Base-by-base conservation (phyloP, 2,329 filamentous ascomycete species). In the Talaromyces piceae region DNA sequence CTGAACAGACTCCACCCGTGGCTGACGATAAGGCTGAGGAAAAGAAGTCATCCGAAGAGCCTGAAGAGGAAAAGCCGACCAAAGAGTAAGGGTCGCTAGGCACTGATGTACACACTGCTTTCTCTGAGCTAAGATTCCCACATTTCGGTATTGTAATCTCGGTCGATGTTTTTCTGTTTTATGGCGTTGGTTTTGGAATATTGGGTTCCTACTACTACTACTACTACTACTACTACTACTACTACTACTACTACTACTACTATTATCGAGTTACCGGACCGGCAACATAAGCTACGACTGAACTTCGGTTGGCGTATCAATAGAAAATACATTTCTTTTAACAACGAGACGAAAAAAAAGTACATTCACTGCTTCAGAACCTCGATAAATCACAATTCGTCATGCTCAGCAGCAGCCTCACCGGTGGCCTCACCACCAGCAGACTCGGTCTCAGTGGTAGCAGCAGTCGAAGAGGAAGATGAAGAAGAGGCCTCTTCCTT, bases 331-430 rank as follows among this genome's bases (percentile, higher is more conserved):
- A 20, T 52, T 25, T 6, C 25, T 43, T n/a, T n/a, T n/a, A n/a
- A n/a, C n/a, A n/a, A n/a, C n/a, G n/a, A n/a, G n/a, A n/a, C n/a
- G n/a, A n/a, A n/a, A n/a, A n/a, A n/a, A n/a, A n/a, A n/a, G n/a
- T n/a, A n/a, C n/a, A n/a, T n/a, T n/a, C n/a, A n/a, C n/a, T n/a
- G n/a, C n/a, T n/a, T n/a, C n/a, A n/a, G n/a, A n/a, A n/a, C n/a
- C n/a, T n/a, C n/a, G n/a, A 47, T 18, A 20, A 49, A 60, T 67
- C 60, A 72, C 56, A 72, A 58, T 59, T 72, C 69, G 58, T 72
- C 68, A 52, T 72, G 69, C 8, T 56, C 59, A 44, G 60, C 55
- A 37, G 56, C 48, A 20, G 43, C 20, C 37, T 54, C 53, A 20
- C 51, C 55, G 30, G 48, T 55, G 11, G 56, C 46, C 8, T 53